Conservation (phyloP, 768 basidiomycete species). For the Collybia sordida region DNA sequence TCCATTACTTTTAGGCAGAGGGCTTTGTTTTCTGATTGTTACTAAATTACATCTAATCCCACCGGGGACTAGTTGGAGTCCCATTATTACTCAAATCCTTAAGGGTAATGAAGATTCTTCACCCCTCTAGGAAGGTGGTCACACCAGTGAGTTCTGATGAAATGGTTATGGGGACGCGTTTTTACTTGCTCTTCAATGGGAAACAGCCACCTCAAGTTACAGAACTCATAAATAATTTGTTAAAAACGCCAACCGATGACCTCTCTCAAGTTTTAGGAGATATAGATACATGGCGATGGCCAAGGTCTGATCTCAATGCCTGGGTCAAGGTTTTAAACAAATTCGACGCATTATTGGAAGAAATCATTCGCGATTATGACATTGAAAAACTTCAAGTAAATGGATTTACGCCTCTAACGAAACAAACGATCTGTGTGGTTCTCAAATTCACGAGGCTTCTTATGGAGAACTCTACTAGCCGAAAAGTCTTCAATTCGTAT, state of each 20-base stretch:
- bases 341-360: conserved; percentile 88
- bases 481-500: conserved; percentile 95
- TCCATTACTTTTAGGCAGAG: conserved; percentile 5
- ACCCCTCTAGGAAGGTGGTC: conserved; percentile 79
- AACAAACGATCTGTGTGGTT: conserved; percentile 76
- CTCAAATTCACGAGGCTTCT: conserved; percentile 86
- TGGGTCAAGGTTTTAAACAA: conserved; percentile 97
- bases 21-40: no score
- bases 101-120: conserved; percentile 85
- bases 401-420: conserved; percentile 72
- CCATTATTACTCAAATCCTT: conserved; percentile 40
- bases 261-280: conserved; percentile 64
- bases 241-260: conserved; percentile 67
- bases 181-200: conserved; percentile 6
- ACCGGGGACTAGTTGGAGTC: conserved; percentile 11
- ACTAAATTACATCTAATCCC: not conserved
- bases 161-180: conserved; percentile 16
- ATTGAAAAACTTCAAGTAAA: conserved; percentile 83
- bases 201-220: conserved; percentile 77
- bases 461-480: conserved; percentile 95
- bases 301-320: conserved; percentile 92
- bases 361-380: conserved; percentile 79
- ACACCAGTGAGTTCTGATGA: conserved; percentile 59
- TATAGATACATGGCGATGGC: conserved; percentile 89
- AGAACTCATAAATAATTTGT: conserved; percentile 73